These are phyloP conservation scores for Citrus unshiu DNA, from an alignment of 345 rosid genomes.

Conservation along the genomic window DNA sequence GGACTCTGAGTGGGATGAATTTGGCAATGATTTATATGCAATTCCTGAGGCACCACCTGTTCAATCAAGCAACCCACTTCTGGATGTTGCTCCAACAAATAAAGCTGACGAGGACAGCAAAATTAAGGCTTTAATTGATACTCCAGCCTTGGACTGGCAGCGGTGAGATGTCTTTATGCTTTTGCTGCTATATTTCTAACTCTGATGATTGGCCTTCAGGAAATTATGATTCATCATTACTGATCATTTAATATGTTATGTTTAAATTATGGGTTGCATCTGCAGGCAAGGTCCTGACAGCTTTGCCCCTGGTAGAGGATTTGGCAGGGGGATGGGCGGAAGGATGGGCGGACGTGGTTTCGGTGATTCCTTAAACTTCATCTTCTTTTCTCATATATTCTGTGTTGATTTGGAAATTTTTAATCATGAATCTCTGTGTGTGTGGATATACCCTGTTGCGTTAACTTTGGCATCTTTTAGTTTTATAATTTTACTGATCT, in stretches of 20 bases:
- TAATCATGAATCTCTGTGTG: neutral
- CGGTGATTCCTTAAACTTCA: slow-evolving; percentile 47
- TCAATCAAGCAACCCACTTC: slow-evolving; percentile 44
- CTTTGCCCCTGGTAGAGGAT: slow-evolving; percentile 92
- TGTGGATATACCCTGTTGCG: neutral
- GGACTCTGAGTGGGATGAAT: slow-evolving; percentile 91
- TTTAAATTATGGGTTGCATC: slow-evolving; percentile 14
- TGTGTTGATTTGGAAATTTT: neutral
- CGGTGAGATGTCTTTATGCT: slow-evolving; percentile 49
- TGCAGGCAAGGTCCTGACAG: slow-evolving; percentile 82
- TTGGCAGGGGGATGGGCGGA: slow-evolving; percentile 86
- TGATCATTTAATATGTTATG: neutral
- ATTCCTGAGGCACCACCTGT: slow-evolving; percentile 65
- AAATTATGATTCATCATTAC: neutral
- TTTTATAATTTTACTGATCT: neutral
- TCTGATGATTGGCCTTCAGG: neutral
- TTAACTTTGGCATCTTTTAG: neutral
- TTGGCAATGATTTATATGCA: slow-evolving; percentile 90
- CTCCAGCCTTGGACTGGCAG: slow-evolving; percentile 98
- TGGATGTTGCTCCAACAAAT: slow-evolving; percentile 55
- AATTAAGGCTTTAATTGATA: slow-evolving; percentile 83
- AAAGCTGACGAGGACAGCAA: slow-evolving; percentile 94
- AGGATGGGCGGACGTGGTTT: slow-evolving; percentile 97
- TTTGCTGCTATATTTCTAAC: neutral
- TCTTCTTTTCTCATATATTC: neutral